Base-by-base conservation (phyloP, 257 asterid species). In the Capsicum pubescens region DNA sequence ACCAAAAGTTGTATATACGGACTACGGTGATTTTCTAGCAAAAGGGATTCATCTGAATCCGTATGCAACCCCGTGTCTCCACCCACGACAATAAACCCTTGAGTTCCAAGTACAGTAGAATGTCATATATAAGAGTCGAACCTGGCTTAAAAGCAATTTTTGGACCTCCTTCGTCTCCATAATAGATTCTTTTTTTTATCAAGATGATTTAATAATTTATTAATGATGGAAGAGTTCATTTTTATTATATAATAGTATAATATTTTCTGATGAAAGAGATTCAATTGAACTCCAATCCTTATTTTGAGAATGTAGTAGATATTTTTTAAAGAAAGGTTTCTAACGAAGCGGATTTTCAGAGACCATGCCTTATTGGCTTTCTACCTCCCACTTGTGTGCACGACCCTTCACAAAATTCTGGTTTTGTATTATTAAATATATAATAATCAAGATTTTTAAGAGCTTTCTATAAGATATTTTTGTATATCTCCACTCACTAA, bases 391-490 rank as follows among this genome's bases (percentile, higher is more conserved):
- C 14, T 15, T 8, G 52, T 39, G 15, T 42, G 78, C 78, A 59
- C 46, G 46, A 79, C 10, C 82, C 66, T 79, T 13, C 8, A 15
- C 64, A 78, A 13, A 21, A 4, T 78, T 26, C 9, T 55, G 57
- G 14, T n/a, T 1, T 52, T 26, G 32, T 26, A 26, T 58, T 8
- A 26, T 7, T 46, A 14, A 77, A 21, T 52, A 76, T 52, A 26
- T 26, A 26, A 50, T 7, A 10, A 8, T 36, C 54, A 8, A 87
- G 61, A 86, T 85, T 81, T 87, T 70, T 42, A 42, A 79, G 78
- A 39, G 35, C 21, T 16, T 17, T 69, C 35, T 9, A 69, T 42
- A 7, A 4, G 78, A 42, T 2, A 17, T n/a, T 42, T 42, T 17
- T 70, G 35, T 70, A 42, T 6, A 68, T 42, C 15, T 69, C 54